Conservation (phyloP, 2,329 filamentous ascomycete species). For the Fusarium irregulare region DNA sequence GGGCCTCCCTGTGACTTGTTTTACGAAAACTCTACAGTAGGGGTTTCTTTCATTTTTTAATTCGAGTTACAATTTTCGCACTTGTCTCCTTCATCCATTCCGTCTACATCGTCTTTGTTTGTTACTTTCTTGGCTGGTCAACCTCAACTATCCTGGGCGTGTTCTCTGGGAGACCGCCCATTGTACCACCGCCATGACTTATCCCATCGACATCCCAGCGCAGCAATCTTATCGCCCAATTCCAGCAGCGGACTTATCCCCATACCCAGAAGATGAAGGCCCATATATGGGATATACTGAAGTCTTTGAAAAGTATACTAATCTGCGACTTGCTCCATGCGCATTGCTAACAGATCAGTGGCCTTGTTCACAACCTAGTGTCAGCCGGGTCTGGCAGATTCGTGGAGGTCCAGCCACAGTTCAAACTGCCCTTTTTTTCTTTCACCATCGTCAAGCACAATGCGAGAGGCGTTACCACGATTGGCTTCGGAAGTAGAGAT, state of each 20-base stretch:
- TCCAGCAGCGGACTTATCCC: neutral
- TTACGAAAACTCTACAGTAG: neutral
- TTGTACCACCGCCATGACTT: constrained; percentile 29
- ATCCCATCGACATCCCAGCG: constrained; percentile 43
- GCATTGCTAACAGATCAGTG: constrained; percentile 34
- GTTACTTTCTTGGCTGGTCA: neutral
- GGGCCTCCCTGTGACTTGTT: neutral
- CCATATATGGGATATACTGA: constrained; percentile 45
- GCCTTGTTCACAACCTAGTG: constrained; percentile 41
- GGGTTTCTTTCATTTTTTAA: neutral
- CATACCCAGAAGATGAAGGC: constrained; percentile 38
- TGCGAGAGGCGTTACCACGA: constrained; percentile 28
- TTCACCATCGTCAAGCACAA: constrained; percentile 48
- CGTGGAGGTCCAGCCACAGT: constrained; percentile 34
- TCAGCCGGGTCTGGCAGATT: constrained; percentile 47
- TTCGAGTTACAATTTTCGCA: neutral
- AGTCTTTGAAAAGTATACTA: constrained; percentile 43
- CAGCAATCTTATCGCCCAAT: constrained; percentile 18
- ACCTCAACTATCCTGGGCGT: neutral
- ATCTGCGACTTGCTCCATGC: neutral
- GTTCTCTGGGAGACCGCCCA: neutral
- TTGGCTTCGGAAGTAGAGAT: constrained; percentile 51
- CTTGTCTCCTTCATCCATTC: neutral
- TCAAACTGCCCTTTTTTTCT: constrained; percentile 35
- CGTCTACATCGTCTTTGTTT: rapidly evolving